A percentile compares a stretch with the other conserved stretches of the same genome.
phyloP scores from a whole-genome alignment of 2,329 filamentous ascomycete genomes.

The Penicillium freii region DNA sequence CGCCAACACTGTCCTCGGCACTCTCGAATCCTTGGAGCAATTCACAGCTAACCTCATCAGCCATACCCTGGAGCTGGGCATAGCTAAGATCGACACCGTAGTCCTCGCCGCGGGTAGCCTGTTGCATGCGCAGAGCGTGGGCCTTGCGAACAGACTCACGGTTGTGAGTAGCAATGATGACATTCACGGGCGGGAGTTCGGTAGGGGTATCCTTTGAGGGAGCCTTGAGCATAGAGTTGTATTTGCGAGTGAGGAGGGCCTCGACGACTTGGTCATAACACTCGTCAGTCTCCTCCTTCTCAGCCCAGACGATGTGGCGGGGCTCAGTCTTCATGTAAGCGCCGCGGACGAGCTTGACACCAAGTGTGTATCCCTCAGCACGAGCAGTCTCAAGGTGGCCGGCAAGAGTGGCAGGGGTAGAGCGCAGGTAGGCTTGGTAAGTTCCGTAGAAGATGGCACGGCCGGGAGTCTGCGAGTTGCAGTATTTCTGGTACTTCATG shows the following conservation, averaged over 20 bases:
- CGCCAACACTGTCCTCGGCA: constrained; percentile 22
- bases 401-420: constrained; percentile 46
- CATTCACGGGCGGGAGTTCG: constrained; percentile 46
- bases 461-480: constrained; percentile 48
- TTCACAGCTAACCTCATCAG: constrained; percentile 76
- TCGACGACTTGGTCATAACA: constrained; percentile 59
- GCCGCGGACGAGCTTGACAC: constrained; percentile 54
- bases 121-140: constrained; percentile 44
- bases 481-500: constrained; percentile 53
- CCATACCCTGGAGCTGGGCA: constrained; percentile 91
- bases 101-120: constrained; percentile 47
- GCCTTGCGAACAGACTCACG: constrained; percentile 53
- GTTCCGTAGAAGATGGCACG: constrained; percentile 56
- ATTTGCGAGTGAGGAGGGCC: constrained; percentile 57
- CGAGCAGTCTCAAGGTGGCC: constrained; percentile 48
- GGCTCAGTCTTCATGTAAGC: constrained; percentile 54
- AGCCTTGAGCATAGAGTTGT: constrained; percentile 54
- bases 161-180: constrained; percentile 62
- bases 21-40: constrained; percentile 48
- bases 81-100: constrained; percentile 54
- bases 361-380: constrained; percentile 50
- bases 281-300: constrained; percentile 48
- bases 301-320: constrained; percentile 46
- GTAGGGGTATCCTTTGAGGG: constrained; percentile 39
- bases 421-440: constrained; percentile 55